These are phyloP conservation scores for Choiromyces venosus DNA, from an alignment of 495 filamentous ascomycete species.

Conservation along the genomic window DNA sequence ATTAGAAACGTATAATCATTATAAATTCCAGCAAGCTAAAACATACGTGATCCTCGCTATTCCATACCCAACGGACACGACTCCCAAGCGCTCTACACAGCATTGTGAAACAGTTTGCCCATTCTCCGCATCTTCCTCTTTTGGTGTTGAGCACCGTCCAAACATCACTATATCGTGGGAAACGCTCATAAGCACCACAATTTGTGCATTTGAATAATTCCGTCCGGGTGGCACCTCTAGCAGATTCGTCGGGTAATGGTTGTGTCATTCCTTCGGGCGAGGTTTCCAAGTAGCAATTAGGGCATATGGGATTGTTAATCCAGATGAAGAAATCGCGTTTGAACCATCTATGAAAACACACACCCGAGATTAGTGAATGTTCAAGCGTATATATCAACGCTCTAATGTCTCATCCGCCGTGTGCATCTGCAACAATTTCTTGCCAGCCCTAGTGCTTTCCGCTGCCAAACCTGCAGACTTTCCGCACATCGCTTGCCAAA, in stretches of 20 bases:
- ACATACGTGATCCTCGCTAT: conserved; percentile 73
- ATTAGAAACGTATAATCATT: neutral
- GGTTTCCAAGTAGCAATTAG: conserved; percentile 74
- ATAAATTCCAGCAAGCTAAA: neutral
- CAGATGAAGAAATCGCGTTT: conserved; percentile 90
- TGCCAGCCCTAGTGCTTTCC: neutral
- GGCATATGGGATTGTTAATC: conserved; percentile 90
- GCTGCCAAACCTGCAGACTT: neutral
- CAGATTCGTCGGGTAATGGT: conserved; percentile 80
- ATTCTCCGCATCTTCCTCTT: conserved; percentile 83
- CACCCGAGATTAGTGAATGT: conserved; percentile 34
- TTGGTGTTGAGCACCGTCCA: conserved; percentile 85
- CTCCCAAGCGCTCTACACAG: conserved; percentile 86
- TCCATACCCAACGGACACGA: conserved; percentile 97
- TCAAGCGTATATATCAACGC: neutral
- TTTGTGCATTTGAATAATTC: conserved; percentile 84
- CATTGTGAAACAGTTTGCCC: conserved; percentile 99
- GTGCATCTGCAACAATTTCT: neutral
- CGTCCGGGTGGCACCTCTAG: conserved; percentile 75
- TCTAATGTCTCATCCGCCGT: neutral
- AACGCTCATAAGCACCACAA: conserved; percentile 76
- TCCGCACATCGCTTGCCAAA: neutral
- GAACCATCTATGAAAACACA: conserved; percentile 69
- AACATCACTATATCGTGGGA: conserved; percentile 91
- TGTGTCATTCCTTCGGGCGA: conserved; percentile 72